Evolutionary conservation across 2,329 filamentous ascomycete species (phyloP).

Genomic region (Diaporthe sp.): DNA sequence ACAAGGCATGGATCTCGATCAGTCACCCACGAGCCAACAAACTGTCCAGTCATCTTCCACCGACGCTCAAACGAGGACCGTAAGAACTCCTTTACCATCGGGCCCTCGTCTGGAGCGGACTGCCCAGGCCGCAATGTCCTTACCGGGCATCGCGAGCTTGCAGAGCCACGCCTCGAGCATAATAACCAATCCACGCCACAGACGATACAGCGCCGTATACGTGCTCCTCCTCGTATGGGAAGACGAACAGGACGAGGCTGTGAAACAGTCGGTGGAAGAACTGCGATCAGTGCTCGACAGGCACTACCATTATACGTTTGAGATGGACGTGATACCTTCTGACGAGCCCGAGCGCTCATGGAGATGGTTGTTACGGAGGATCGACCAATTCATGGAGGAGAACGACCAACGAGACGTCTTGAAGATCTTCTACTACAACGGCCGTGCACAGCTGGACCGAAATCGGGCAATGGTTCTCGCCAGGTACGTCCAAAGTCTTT

Average conservation of each 20-base stretch:
- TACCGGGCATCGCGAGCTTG: constrained; percentile 67
- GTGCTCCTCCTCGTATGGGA: constrained; percentile 70
- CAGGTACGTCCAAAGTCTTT: constrained; percentile 57
- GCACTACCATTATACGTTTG: constrained; percentile 65
- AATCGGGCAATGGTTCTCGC: constrained; percentile 70
- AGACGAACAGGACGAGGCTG: constrained; percentile 62
- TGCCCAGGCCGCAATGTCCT: constrained; percentile 51
- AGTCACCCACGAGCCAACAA: constrained; percentile 52
- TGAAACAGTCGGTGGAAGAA: constrained; percentile 59
- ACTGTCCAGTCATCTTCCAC: constrained; percentile 49
- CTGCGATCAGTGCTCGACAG: constrained; percentile 65
- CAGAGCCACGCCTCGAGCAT: constrained; percentile 65
- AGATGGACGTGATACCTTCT: constrained; percentile 64
- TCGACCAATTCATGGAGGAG: constrained; percentile 67
- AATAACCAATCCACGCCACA: constrained; percentile 63
- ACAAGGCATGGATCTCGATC: constrained; percentile 70
- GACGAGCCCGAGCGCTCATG: constrained; percentile 64
- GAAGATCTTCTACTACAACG: constrained; percentile 72
- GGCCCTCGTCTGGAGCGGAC: constrained; percentile 68
- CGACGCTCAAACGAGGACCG: constrained; percentile 62
- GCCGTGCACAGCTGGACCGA: constrained; percentile 66
- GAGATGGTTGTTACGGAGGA: constrained; percentile 66
- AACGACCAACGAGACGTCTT: constrained; percentile 68
- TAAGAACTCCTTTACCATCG: constrained; percentile 69
- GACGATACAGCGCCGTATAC: constrained; percentile 66